Evolutionary conservation across 305 asterid genomes (phyloP), one percentile per base, ranked within the genome.

Genomic region (Caryopteris hybrid): DNA sequence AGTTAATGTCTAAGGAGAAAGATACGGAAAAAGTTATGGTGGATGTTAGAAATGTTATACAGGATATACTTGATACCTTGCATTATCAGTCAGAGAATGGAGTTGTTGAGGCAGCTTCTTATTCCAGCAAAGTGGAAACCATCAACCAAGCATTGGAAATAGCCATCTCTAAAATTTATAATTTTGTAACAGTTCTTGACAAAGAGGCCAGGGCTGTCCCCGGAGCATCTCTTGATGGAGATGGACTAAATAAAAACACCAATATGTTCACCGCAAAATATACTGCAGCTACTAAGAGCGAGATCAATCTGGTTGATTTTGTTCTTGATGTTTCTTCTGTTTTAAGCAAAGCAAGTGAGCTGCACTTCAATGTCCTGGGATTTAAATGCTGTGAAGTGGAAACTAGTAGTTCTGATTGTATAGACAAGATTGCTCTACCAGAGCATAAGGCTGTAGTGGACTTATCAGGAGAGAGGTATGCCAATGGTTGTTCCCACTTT

Each of bases 371-470:
- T 75, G 74, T 91, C 52, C 69, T 84, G 36, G 84, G 91, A 45
- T 84, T 79, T 61, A 84, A 81, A 75, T 68, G 79, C 51, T 79
- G 86, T 61, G 95, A 80, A 76, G 74, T 79, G 43, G 94, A 87
- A 79, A 64, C 64, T 41, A 70, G 73, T 53, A 73, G 74, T 61
- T 86, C 92, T n/a, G 92, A 91, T 72, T 91, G 89, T 64, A 87
- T 89, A n/a, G 98, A 91, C 80, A 91, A 91, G 79, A 80, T 89
- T 66, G 95, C 84, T n/a, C 78, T 94, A 34, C 91, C 99, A n/a
- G 95, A 84, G 76, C 85, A 85, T 72, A 88, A 82, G 76, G 84
- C 62, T 66, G 70, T 66, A 20, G 67, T 65, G 46, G 81, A 84
- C 34, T 69, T 79, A 27, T 68, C 74, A 16, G 87, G 78, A 51